Evolutionary conservation across 192 early-diverging fungal genomes (phyloP).

Genomic region (Backusella mclennaniae): DNA sequence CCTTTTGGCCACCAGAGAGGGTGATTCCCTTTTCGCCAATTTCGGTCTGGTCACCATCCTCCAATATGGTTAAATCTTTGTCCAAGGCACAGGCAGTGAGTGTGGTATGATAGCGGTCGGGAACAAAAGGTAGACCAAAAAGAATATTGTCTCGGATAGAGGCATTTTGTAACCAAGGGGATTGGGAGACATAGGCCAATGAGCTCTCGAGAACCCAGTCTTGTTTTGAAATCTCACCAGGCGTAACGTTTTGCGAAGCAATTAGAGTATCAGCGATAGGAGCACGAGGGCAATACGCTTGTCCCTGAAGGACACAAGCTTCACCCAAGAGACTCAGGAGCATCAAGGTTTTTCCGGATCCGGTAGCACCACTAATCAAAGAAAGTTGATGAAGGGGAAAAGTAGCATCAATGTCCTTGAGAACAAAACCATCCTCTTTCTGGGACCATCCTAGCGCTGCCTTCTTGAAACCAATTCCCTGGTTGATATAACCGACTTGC

Average conservation of each 20-base stretch:
- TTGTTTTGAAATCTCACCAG: constrained; percentile 8
- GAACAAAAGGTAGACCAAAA: constrained; percentile 40
- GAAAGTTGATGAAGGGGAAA: constrained; percentile 50
- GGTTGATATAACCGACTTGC: constrained; percentile 1
- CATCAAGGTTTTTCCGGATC: constrained; percentile 84
- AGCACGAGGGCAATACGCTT: constrained; percentile 35
- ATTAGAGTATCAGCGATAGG: constrained; percentile 15
- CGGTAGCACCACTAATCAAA: constrained; percentile 73
- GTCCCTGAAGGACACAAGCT: constrained; percentile 29
- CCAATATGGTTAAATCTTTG: constrained; percentile 76
- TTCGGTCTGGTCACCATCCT: constrained; percentile 78
- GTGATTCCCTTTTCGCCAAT: constrained; percentile 85
- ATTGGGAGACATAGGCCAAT: constrained; percentile 78
- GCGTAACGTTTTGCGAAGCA: neutral
- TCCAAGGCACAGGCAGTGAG: constrained; percentile 71
- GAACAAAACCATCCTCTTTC: constrained; percentile 37
- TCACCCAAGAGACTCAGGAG: constrained; percentile 85
- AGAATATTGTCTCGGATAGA: constrained; percentile 72
- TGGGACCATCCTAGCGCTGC: constrained; percentile 60
- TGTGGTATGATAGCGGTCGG: constrained; percentile 23
- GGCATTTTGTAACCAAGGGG: constrained; percentile 27
- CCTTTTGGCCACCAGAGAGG: constrained; percentile 41
- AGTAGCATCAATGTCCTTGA: constrained; percentile 42
- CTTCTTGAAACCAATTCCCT: constrained; percentile 37
- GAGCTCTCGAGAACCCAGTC: constrained; percentile 38